These are phyloP conservation scores for Drechmeria coniospora DNA, from an alignment of 2,329 filamentous ascomycete species.

Conservation along the genomic window DNA sequence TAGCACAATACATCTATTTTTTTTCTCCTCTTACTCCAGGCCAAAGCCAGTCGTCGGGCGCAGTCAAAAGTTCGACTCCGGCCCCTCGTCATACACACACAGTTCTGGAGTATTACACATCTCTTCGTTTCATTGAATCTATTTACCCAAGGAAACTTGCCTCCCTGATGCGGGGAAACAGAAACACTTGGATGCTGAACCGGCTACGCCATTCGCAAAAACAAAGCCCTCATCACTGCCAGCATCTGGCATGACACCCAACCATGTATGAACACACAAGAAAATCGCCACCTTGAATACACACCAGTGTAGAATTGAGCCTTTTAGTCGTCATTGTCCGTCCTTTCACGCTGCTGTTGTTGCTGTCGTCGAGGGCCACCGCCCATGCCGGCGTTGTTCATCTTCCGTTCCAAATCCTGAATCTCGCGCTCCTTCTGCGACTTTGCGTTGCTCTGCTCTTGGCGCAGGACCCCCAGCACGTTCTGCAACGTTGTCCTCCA, in stretches of 20 bases:
- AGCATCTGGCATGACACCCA: constrained; percentile 8
- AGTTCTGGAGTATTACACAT: no score
- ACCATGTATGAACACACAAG: constrained; percentile 16
- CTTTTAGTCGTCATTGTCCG: constrained; percentile 40
- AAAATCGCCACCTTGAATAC: constrained; percentile 10
- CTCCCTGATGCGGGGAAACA: constrained; percentile 6
- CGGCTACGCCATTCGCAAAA: constrained; percentile 21
- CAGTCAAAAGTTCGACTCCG: no score
- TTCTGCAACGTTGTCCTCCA: constrained; percentile 72
- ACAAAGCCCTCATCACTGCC: constrained; percentile 12
- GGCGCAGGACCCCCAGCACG: constrained; percentile 63
- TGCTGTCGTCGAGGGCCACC: constrained; percentile 13
- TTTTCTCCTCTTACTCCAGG: no score
- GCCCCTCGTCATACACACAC: no score
- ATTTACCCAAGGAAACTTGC: constrained; percentile 3
- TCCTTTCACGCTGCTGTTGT: constrained; percentile 28
- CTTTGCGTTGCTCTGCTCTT: constrained; percentile 68
- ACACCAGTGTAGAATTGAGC: constrained; percentile 4
- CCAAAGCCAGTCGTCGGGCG: no score
- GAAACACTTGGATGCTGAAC: constrained; percentile 19
- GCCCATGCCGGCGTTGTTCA: constrained; percentile 26
- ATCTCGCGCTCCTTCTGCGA: constrained; percentile 63
- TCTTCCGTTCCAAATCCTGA: constrained; percentile 55
- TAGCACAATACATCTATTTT: no score
- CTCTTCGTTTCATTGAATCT: constrained; percentile 3